These are phyloP conservation scores for Hypoxylon sp. DNA, from an alignment of 2,329 filamentous ascomycete species.

Conservation along the genomic window DNA sequence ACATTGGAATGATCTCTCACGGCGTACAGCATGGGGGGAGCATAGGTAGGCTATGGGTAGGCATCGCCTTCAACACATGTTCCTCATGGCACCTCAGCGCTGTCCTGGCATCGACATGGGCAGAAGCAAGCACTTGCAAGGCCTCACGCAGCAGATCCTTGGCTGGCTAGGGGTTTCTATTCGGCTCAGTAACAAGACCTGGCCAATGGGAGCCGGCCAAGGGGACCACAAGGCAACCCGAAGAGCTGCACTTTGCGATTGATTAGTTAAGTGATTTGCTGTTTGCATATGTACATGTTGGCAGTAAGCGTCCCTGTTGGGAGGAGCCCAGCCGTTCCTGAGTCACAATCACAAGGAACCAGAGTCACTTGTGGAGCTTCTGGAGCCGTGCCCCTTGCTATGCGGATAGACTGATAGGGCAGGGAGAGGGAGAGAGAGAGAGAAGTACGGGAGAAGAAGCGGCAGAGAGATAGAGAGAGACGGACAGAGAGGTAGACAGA, in stretches of 20 bases:
- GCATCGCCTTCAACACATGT: conserved; percentile 10
- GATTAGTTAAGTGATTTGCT: conserved; percentile 38
- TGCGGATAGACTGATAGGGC: conserved; percentile 6
- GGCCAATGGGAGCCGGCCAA: conserved; percentile 24
- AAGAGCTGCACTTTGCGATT: conserved; percentile 33
- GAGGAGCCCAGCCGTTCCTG: conserved; percentile 27
- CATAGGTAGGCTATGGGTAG: background rate
- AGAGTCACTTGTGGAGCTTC: conserved; percentile 11
- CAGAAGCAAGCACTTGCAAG: conserved; percentile 24
- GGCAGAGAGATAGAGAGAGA: no score
- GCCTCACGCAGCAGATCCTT: conserved; percentile 25
- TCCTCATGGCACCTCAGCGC: conserved; percentile 11
- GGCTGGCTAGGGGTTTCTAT: conserved; percentile 18
- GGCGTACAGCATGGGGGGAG: background rate
- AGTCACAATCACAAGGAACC: conserved; percentile 22
- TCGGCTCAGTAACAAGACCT: conserved; percentile 20
- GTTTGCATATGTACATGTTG: conserved; percentile 32
- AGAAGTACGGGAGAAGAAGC: no score
- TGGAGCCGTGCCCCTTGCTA: conserved; percentile 12
- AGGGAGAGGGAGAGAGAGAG: background rate
- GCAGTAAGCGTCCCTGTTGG: conserved; percentile 33
- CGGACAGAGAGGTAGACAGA: no score
- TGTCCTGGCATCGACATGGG: conserved; percentile 26
- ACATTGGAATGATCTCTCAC: conserved; percentile 6
- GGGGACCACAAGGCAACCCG: conserved; percentile 32